A percentile compares a stretch with the other conserved stretches of the same genome.
phyloP scores from a whole-genome alignment of 2,329 filamentous ascomycete species.

The Fusarium globosum region DNA sequence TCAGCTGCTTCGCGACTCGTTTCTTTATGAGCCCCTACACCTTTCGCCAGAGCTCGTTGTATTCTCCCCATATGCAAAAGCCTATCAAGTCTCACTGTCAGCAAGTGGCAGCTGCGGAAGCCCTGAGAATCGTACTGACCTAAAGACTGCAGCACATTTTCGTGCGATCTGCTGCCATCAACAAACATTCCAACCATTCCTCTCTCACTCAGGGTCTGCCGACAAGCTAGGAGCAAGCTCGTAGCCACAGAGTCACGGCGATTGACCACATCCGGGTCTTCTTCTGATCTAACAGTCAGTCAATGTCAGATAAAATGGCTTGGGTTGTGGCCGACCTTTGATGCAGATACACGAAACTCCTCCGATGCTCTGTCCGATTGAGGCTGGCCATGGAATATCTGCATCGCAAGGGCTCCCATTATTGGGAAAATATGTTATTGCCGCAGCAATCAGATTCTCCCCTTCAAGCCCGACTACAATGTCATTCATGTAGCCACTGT shows the following conservation, averaged over 20 bases:
- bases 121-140: slow-evolving; percentile 54
- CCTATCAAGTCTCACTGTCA: slow-evolving; percentile 52
- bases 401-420: slow-evolving; percentile 58
- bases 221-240: slow-evolving; percentile 64
- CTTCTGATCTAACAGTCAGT: slow-evolving; percentile 50
- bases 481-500: slow-evolving; percentile 61
- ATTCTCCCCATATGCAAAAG: slow-evolving; percentile 68
- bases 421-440: slow-evolving; percentile 64
- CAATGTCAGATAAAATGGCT: slow-evolving; percentile 6
- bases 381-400: slow-evolving; percentile 67
- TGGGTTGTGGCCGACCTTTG: slow-evolving; percentile 56
- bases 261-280: slow-evolving; percentile 55
- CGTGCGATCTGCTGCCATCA: slow-evolving; percentile 63
- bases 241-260: slow-evolving; percentile 62
- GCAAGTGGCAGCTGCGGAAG: not conserved
- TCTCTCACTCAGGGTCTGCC: slow-evolving; percentile 57
- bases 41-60: slow-evolving; percentile 65
- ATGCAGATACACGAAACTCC: slow-evolving; percentile 72
- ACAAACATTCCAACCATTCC: slow-evolving; percentile 67
- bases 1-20: not conserved
- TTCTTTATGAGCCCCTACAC: no score
- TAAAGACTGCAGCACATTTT: slow-evolving; percentile 62
- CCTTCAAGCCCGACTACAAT: slow-evolving; percentile 65
- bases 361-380: slow-evolving; percentile 63
- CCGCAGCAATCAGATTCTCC: slow-evolving; percentile 61